Evolutionary conservation across 202 grass and related monocot species (phyloP), one percentile per base, ranked within the genome.

Genomic region (Schoenoplectus triqueter): DNA sequence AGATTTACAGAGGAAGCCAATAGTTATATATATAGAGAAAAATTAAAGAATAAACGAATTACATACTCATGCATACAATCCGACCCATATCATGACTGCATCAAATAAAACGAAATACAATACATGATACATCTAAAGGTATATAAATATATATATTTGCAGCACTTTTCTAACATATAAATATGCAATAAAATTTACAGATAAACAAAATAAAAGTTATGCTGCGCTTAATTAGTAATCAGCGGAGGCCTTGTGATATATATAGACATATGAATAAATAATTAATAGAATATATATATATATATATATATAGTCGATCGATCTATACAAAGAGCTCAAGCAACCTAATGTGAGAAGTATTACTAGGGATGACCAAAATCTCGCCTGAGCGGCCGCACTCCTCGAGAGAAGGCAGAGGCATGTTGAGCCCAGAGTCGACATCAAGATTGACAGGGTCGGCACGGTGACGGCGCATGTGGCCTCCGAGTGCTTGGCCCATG

Each of bases 381-480:
- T 77, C 73, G 20, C 50, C 51, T 50, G 73, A 77, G 21, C 51
- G 50, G 51, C 73, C 73, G 10, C 73, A 77, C 20, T 77, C 73
- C 50, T 77, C 73, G 21, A 77, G 73, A 15, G 73, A 77, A 40
- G 73, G 73, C 20, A 77, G 20, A 5, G 73, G 73, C 11, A 77
- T 77, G 22, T 57, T 77, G 73, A 77, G 73, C 49, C 49, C 51
- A 1, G 73, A 57, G 10, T 50, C 22, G 5, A 40, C 19, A 11
- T 39, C 11, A 21, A 42, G 10, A 3, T 77, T 31, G 6, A 78
- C 56, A 1, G 54, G 54, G 55, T 80, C 80, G 0, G 92, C 74
- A 0, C 92, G 86, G 90, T 97, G 94, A 40, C 94, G 89, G 17
- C 94, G 89, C 94, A 97, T 97, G 81, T 97, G 94, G 13, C 94